Conservation (phyloP, 2,329 filamentous ascomycete genomes). For the Tolypocladium album region DNA sequence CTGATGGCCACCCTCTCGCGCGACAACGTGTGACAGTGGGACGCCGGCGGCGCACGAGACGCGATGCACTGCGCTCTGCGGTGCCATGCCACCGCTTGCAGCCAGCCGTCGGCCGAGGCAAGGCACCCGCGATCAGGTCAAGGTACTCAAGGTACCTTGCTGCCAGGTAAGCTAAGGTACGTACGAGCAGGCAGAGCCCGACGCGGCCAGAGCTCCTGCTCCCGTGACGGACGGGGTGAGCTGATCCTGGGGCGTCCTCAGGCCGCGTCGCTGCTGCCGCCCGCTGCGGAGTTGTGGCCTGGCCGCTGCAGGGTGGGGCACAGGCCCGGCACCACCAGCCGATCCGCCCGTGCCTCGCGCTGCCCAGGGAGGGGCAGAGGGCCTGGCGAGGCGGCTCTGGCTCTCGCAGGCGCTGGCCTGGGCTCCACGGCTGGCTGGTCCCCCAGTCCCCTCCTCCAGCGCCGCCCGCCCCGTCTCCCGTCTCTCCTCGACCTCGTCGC, state of each 20-base stretch:
- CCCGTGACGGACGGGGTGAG: too few relatives aligned
- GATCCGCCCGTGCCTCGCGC: constrained; percentile 7
- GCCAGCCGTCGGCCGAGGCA: background rate
- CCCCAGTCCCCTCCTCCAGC: background rate
- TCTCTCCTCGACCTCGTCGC: background rate
- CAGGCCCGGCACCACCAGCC: constrained; percentile 9
- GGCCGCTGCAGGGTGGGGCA: constrained; percentile 4
- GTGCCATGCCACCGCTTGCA: background rate
- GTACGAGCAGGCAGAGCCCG: too few relatives aligned
- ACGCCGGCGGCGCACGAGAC: background rate
- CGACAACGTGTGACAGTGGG: background rate
- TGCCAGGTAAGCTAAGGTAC: too few relatives aligned
- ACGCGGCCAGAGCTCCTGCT: background rate
- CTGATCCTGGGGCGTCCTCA: too few relatives aligned
- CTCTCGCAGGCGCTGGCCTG: background rate
- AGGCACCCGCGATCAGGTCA: too few relatives aligned
- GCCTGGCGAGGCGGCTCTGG: background rate
- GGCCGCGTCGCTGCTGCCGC: background rate
- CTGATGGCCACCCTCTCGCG: background rate
- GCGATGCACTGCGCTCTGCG: background rate
- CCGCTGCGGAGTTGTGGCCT: background rate
- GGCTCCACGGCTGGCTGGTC: background rate
- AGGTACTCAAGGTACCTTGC: too few relatives aligned
- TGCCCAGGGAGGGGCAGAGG: background rate
- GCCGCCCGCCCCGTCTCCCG: background rate